A percentile compares a stretch with the other conserved stretches of the same genome.
phyloP scores from a whole-genome alignment of 257 asterid species.

The Jasminum sambac region DNA sequence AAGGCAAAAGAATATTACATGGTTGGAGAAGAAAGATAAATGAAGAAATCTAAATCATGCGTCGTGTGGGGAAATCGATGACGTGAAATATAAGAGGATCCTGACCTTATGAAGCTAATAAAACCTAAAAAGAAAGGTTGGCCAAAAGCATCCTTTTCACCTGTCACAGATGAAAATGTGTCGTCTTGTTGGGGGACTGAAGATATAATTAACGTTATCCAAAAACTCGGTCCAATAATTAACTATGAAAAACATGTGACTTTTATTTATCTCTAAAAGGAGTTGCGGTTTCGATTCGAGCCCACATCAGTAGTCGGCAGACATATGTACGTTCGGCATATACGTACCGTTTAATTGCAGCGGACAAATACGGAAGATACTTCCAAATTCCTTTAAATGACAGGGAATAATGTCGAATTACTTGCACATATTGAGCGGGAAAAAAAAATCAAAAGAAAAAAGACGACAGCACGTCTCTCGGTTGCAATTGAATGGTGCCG shows the following conservation, averaged over 20 bases:
- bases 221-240: not conserved
- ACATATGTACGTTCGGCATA: not conserved
- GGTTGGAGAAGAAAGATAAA: not conserved
- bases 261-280: not conserved
- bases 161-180: not conserved
- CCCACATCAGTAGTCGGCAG: not conserved
- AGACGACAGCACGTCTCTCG: no score
- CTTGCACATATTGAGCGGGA: no score
- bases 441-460: no score
- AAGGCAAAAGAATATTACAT: not conserved
- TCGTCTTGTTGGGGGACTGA: conserved; percentile 2
- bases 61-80: not conserved
- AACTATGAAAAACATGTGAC: not conserved
- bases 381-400: no score
- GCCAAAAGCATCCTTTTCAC: not conserved
- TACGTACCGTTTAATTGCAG: not conserved
- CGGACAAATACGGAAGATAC: no score
- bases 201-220: conserved; percentile 4
- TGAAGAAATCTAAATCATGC: not conserved
- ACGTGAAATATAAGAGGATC: not conserved
- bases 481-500: no score
- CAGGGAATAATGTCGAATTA: no score
- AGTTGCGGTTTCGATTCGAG: not conserved
- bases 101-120: not conserved
- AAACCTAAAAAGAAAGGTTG: not conserved